Percentiles rank a stretch among this genome's conserved stretches.
These are phyloP conservation scores for Zygosaccharomyces kombuchaensis DNA, from an alignment of 805 yeast species.

Conservation along the genomic window DNA sequence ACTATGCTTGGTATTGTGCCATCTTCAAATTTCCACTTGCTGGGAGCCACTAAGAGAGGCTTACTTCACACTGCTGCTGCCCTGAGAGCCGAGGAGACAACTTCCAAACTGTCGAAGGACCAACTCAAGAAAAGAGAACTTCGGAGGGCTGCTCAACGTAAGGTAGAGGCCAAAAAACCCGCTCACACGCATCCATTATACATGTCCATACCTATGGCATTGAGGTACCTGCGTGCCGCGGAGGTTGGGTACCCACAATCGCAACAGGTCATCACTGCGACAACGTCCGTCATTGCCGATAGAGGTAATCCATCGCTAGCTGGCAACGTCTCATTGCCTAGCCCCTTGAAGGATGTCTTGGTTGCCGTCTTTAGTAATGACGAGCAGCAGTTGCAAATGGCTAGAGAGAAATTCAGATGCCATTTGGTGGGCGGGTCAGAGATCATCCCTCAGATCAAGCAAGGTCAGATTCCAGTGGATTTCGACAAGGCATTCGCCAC, in stretches of 20 bases:
- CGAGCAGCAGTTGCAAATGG: slow-evolving; percentile 47
- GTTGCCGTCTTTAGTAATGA: slow-evolving; percentile 65
- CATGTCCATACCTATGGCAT: slow-evolving; percentile 67
- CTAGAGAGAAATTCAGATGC: slow-evolving; percentile 55
- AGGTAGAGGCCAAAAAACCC: slow-evolving; percentile 38
- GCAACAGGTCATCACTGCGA: slow-evolving; percentile 66
- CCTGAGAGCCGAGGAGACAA: slow-evolving; percentile 18
- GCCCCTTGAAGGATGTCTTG: slow-evolving; percentile 60
- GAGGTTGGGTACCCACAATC: slow-evolving; percentile 79
- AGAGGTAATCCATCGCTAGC: slow-evolving; percentile 71
- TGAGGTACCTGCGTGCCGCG: slow-evolving; percentile 77
- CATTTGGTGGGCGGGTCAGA: slow-evolving; percentile 67
- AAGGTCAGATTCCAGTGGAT: slow-evolving; percentile 46
- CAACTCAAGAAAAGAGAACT: slow-evolving; percentile 36
- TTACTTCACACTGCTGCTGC: slow-evolving; percentile 13
- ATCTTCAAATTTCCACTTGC: background rate
- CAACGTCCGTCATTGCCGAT: slow-evolving; percentile 62
- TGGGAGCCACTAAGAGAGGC: slow-evolving; percentile 4
- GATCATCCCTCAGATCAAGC: slow-evolving; percentile 56
- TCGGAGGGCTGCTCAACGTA: slow-evolving; percentile 36
- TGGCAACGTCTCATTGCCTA: slow-evolving; percentile 71
- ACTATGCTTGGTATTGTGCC: slow-evolving; percentile 4
- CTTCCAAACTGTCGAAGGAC: slow-evolving; percentile 26
- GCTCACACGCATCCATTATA: slow-evolving; percentile 55
- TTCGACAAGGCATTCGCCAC: slow-evolving; percentile 82